Evolutionary conservation across 352 stramenopile species (phyloP).

Genomic region (Phytophthora sp.): DNA sequence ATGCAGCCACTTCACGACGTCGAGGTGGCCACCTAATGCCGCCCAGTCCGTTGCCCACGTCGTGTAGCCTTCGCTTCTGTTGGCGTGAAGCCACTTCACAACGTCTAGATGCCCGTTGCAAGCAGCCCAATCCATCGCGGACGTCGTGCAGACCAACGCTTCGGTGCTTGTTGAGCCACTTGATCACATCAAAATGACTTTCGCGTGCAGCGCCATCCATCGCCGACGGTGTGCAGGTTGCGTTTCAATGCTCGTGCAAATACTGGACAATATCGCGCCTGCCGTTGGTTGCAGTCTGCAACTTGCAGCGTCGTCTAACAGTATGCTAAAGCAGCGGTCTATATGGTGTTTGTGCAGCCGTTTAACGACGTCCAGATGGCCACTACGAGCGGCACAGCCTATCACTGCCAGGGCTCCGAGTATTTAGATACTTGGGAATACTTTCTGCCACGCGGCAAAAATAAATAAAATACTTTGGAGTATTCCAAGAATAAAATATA

Average conservation of each 20-base stretch:
- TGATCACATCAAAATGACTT: slow-evolving; percentile 16
- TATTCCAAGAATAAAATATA: too few relatives aligned
- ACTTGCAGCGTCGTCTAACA: slow-evolving; percentile 21
- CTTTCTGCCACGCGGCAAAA: too few relatives aligned
- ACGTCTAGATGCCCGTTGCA: slow-evolving; percentile 13
- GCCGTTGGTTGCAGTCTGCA: not conserved
- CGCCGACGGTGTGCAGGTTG: slow-evolving; percentile 4
- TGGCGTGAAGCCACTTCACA: slow-evolving; percentile 22
- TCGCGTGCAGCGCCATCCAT: slow-evolving; percentile 20
- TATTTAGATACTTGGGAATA: too few relatives aligned
- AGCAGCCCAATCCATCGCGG: slow-evolving; percentile 17
- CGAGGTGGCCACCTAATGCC: slow-evolving; percentile 18
- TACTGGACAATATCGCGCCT: slow-evolving; percentile 17
- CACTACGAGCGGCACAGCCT: slow-evolving; percentile 15
- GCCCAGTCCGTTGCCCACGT: slow-evolving; percentile 32
- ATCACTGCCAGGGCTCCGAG: too few relatives aligned
- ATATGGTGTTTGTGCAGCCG: slow-evolving; percentile 9
- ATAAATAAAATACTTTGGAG: too few relatives aligned
- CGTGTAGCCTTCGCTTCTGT: slow-evolving; percentile 22
- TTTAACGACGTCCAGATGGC: slow-evolving; percentile 23
- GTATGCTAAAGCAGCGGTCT: not conserved
- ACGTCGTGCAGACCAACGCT: slow-evolving; percentile 26
- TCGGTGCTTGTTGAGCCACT: slow-evolving; percentile 30
- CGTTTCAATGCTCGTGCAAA: slow-evolving; percentile 5
- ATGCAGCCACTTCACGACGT: slow-evolving; percentile 24